Percentiles rank a stretch among this genome's conserved stretches.
Conservation (phyloP, 768 basidiomycete genomes). For the Phanerochaete carnosa region DNA sequence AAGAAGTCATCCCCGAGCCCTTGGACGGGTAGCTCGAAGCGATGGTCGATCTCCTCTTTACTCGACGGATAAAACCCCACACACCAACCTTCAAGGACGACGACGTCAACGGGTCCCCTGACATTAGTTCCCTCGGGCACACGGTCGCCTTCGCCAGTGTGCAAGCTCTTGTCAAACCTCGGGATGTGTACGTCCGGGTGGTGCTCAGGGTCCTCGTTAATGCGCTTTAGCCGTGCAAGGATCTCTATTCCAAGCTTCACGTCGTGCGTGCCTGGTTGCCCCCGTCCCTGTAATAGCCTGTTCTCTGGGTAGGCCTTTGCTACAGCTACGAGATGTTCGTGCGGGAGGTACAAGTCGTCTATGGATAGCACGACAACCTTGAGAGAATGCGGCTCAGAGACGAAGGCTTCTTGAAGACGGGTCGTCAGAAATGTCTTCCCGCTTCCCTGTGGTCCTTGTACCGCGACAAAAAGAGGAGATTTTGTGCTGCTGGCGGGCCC, state of each 20-base stretch:
- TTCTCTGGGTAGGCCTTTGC: constrained; percentile 57
- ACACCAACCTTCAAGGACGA: constrained; percentile 96
- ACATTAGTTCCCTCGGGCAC: constrained; percentile 45
- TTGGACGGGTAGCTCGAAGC: constrained; percentile 43
- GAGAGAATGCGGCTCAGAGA: constrained; percentile 45
- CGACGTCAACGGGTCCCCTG: constrained; percentile 61
- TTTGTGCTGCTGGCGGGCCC: constrained; percentile 6
- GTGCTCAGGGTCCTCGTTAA: constrained; percentile 26
- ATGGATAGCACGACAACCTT: constrained; percentile 66
- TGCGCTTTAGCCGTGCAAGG: constrained; percentile 45
- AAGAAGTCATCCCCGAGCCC: constrained; percentile 28
- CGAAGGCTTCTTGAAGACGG: constrained; percentile 40
- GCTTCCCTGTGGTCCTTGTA: constrained; percentile 94
- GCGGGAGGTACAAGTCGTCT: constrained; percentile 85
- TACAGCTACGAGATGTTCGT: constrained; percentile 53
- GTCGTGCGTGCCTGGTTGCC: constrained; percentile 93
- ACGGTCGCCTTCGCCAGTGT: constrained; percentile 83
- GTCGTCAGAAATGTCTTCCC: constrained; percentile 84
- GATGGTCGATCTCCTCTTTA: constrained; percentile 43
- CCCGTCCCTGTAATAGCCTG: constrained; percentile 73
- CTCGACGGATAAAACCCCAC: constrained; percentile 77
- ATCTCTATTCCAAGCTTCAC: constrained; percentile 56
- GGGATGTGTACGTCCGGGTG: constrained; percentile 51
- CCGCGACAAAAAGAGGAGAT: constrained; percentile 74
- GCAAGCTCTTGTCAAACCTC: constrained; percentile 83